Evolutionary conservation across 257 asterid species (phyloP), one percentile per base, ranked within the genome.

Genomic region (Solanum phureja): DNA sequence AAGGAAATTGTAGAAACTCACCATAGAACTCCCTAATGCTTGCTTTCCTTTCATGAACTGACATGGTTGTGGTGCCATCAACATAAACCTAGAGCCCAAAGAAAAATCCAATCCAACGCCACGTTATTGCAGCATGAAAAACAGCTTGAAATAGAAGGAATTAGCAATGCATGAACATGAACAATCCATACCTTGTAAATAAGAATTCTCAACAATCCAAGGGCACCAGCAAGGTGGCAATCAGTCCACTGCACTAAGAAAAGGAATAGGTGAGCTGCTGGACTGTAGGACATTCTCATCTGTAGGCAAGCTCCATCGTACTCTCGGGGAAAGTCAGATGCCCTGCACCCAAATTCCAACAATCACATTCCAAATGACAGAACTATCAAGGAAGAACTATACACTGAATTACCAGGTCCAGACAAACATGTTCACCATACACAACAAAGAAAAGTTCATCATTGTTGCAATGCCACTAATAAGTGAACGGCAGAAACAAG

Each of bases 31-130:
- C 99, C 88, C 98, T 89, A 89, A 97, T 91, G 93, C 97, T 95
- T 24, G 99, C 98, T 91, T 97, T 97, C 88, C 98, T 94, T 91
- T 95, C 99, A 87, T 97, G 98, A 89, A 95, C 93, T 23, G 96
- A 91, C 98, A 97, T 95, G 35, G 98, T 97, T 79, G 98, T 95
- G 90, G 98, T 94, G 89, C 98, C 99, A 89, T 97, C 99, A 87
- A 92, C 97, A 68, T 95, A 97, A 44, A 97, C 99, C 99, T 97
- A 90, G 34, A 83, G n/a, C 71, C n/a, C 76, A 16, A 37, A 69
- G 84, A 82, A 87, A 85, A n/a, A 68, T 68, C 4, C 66, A 23
- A 44, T 58, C 60, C 38, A n/a, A 11, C 72, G 3, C 4, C 52
- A 40, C 16, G 38, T 31, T 21, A 71, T 73, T 84, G 37, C 86